Evolutionary conservation across 225 moss, liverwort and hornwort species (phyloP), one percentile per base, ranked within the genome.

Genomic region (Bryum argenteum): DNA sequence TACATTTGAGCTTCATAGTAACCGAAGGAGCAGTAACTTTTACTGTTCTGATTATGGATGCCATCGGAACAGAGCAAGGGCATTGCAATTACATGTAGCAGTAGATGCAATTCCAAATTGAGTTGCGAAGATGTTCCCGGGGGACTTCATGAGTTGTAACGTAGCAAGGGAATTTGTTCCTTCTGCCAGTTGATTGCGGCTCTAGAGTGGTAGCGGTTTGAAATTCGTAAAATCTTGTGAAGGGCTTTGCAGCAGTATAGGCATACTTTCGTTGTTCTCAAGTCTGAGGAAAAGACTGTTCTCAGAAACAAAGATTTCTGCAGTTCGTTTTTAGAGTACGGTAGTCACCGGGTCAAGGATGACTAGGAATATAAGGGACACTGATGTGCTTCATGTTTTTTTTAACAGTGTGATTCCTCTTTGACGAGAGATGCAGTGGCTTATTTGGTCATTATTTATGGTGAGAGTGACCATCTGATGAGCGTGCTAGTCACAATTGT

Each of bases 401-500:
- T 67, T 20, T 62, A 54, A 17, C 13, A 39, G 28, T 61, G 51
- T 43, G 20, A 44, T 60, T 73, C 38, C 47, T 54, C 10, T 74
- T 16, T 51, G 63, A 54, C 16, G 22, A 42, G 56, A 62, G 44
- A 23, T 76, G 57, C 67, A 50, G 21, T 54, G 54, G 14, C 39
- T 65, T 26, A 10, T 50, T 69, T 74, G 23, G 33, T 11, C 20
- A 50, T 44, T 54, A 24, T 24, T 53, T 5, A 23, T 53, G 38
- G 37, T 55, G 14, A 68, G 47, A 12, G 56, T 65, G 66, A 44
- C 18, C 60, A 21, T 39, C 19, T 74, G 65, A 77, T 68, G n/a
- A 70, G 48, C 59, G 24, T 78, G 22, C 63, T 62, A 72, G 21
- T 61, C 14, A 20, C 77, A 74, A 44, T 63, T 48, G 59, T 69